These are phyloP conservation scores for Boletus tomentosulus DNA, from an alignment of 768 basidiomycete genomes.

Conservation along the genomic window DNA sequence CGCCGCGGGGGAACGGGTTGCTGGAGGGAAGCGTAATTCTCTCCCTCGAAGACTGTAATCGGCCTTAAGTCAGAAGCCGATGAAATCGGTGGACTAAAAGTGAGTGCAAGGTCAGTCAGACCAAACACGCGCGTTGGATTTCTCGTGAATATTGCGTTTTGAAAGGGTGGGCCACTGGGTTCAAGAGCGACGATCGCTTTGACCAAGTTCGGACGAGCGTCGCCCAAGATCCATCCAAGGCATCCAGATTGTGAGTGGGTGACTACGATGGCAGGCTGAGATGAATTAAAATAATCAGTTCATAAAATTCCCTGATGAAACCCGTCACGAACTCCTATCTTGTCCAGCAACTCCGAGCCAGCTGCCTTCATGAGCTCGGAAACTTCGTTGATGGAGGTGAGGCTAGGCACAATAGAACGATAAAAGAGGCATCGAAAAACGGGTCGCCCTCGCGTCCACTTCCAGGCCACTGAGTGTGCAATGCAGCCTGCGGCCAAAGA, in stretches of 20 bases:
- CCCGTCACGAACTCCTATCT: slow-evolving; percentile 41
- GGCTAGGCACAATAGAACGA: slow-evolving; percentile 38
- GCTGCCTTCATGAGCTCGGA: slow-evolving; percentile 39
- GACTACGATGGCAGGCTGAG: slow-evolving; percentile 42
- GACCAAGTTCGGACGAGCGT: slow-evolving; percentile 40
- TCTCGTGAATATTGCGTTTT: slow-evolving; percentile 34
- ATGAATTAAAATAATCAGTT: slow-evolving; percentile 1
- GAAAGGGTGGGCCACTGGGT: slow-evolving; percentile 49
- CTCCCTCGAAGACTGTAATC: slow-evolving; percentile 21
- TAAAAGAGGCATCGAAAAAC: slow-evolving; percentile 44
- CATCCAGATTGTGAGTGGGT: slow-evolving; percentile 50
- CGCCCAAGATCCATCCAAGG: slow-evolving; percentile 48
- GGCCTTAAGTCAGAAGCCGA: slow-evolving; percentile 36
- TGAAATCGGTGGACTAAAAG: slow-evolving; percentile 39
- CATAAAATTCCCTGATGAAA: neutral
- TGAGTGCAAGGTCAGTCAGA: slow-evolving; percentile 44
- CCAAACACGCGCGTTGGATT: slow-evolving; percentile 42
- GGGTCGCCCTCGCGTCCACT: slow-evolving; percentile 45
- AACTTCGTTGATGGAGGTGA: slow-evolving; percentile 33
- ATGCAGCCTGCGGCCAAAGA: slow-evolving; percentile 43
- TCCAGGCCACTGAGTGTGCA: slow-evolving; percentile 53
- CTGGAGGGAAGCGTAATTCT: slow-evolving; percentile 38
- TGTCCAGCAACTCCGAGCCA: slow-evolving; percentile 42
- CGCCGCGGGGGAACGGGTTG: slow-evolving; percentile 41
- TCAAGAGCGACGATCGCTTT: slow-evolving; percentile 48